These are phyloP conservation scores for Colletotrichum acutatum DNA, from an alignment of 2,329 filamentous ascomycete species.

Conservation along the genomic window DNA sequence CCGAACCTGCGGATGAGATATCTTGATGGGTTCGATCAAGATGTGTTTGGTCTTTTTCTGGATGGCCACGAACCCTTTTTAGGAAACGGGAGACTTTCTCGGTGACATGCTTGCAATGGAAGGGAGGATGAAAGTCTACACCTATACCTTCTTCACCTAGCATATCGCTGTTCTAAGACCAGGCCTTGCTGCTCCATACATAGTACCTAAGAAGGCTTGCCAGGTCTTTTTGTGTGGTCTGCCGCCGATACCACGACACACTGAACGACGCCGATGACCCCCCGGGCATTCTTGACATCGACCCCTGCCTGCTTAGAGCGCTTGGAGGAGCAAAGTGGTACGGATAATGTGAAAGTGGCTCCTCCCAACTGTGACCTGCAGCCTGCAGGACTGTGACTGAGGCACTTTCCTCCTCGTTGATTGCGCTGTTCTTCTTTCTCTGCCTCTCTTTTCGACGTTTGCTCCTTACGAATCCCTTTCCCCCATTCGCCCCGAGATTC, in stretches of 20 bases:
- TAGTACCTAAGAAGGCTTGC: neutral
- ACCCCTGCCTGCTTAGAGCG: neutral
- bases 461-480: neutral
- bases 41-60: neutral
- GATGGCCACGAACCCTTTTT: neutral
- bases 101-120: neutral
- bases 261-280: neutral
- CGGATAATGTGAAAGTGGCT: neutral
- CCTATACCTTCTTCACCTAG: neutral
- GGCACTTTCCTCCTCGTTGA: conserved; percentile 9
- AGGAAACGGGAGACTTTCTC: neutral
- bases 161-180: neutral
- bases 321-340: neutral
- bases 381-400: conserved; percentile 6
- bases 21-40: neutral
- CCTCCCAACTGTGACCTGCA: neutral
- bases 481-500: conserved; percentile 7
- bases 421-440: conserved; percentile 7
- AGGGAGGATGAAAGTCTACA: neutral
- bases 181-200: neutral
- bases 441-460: neutral
- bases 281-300: neutral
- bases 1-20: neutral
- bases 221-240: neutral
- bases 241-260: neutral